phyloP scores from a whole-genome alignment of 345 rosid genomes.

The Arabidopsis thaliana region TAIR10.1 NC_003070.9:29560501-29561000 shows the following conservation, averaged over 20 bases:
- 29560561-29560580: conserved; percentile 11
- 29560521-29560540: conserved; percentile 2
- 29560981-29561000: not conserved
- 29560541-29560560: not conserved
- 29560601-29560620: conserved; percentile 5
- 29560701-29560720: not conserved
- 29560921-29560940: conserved; percentile 73
- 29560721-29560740: not conserved
- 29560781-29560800: too few species aligned
- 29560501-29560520: not conserved
- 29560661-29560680: not conserved
- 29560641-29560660: not conserved
- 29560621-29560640: not conserved
- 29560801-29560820: too few species aligned
- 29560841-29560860: not conserved
- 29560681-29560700: conserved; percentile 3
- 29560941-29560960: conserved; percentile 16
- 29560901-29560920: conserved; percentile 61
- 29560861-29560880: conserved; percentile 7
- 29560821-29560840: not conserved
- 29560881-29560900: conserved; percentile 17
- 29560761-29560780: not conserved
- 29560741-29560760: conserved; percentile 30
- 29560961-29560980: not conserved
- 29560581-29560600: conserved; percentile 6